Evolutionary conservation across 192 early-diverging fungal genomes (phyloP), one percentile per base, ranked within the genome.

Genomic region (Podochytrium sp.): DNA sequence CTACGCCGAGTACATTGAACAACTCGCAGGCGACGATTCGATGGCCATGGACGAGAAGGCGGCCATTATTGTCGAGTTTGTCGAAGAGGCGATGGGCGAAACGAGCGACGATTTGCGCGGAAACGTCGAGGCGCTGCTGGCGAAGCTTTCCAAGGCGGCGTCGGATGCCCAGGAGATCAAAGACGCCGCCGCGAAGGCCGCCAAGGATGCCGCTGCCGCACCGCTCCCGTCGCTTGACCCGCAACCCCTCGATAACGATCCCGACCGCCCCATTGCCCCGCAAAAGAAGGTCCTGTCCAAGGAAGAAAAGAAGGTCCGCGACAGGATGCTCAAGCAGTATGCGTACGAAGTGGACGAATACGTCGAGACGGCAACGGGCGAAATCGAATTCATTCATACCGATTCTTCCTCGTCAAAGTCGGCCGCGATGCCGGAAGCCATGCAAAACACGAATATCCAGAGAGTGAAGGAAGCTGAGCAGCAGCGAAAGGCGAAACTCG

Each of bases 1-100:
- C 2, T 85, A 87, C 63, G 78, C 81, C 12, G 91, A 92, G 57
- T 93, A 91, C 75, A 88, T 92, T 61, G 79, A 81, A 27, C 87
- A 90, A 49, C 83, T 93, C 37, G 82, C 86, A 0, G 75, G 83
- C 20, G 89, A 92, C 42, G 90, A 90, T 37, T 80, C 83, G 6
- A 81, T 91, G 61, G 84, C 85, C 39, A 86, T 86, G 30, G 83
- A 87, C 30, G 92, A 93, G 60, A 89, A 88, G 61, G 76, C 78
- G 18, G 90, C 90, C 59, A 89, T 87, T 39, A 87, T 93, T n/a
- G 55, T 78, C 25, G 92, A 91, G 71, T 90, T 90, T 29, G 74
- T 93, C n/a, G 60, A 65, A 5, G 92, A 91, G 59, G 80, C 83
- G 25, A 87, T 86, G 70, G 51, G 57, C 50, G 18, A 7, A 49